phyloP scores from a whole-genome alignment of 73 alveolate species.

The Stentor roeselii region DNA sequence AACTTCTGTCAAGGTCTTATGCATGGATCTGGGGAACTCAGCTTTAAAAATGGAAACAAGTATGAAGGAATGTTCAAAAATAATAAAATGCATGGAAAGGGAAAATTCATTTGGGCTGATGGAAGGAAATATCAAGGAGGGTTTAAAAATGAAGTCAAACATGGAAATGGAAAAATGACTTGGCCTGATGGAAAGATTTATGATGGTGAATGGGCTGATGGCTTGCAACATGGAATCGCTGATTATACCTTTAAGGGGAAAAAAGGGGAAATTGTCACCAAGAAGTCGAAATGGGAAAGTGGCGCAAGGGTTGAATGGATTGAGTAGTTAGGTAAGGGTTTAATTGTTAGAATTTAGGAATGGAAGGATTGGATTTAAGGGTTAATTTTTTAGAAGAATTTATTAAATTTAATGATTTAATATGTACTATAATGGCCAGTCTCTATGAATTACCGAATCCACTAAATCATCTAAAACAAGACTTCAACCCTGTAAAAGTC shows the following conservation, averaged over 20 bases:
- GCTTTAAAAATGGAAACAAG: neutral
- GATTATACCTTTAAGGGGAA: conserved; percentile 10
- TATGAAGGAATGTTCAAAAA: conserved; percentile 11
- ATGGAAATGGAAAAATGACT: conserved; percentile 36
- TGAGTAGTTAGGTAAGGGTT: too few species aligned
- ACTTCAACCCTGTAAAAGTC: too few species aligned
- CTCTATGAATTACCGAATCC: too few species aligned
- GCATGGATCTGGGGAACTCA: conserved; percentile 21
- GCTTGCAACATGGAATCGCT: conserved; percentile 44
- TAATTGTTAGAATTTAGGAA: too few species aligned
- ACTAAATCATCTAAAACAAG: too few species aligned
- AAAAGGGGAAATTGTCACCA: neutral
- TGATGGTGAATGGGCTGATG: conserved; percentile 38
- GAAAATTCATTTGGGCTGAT: conserved; percentile 39
- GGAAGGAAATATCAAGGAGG: conserved; percentile 43
- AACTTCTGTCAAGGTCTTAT: neutral
- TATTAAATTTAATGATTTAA: too few species aligned
- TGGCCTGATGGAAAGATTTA: conserved; percentile 49
- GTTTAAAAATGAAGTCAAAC: conserved; percentile 17
- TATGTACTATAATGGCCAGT: too few species aligned
- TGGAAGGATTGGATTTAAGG: too few species aligned
- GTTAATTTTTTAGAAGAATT: too few species aligned
- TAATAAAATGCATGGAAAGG: conserved; percentile 25
- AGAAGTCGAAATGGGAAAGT: conserved; percentile 32
- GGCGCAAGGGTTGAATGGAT: neutral